Percentiles rank a stretch among this genome's conserved stretches.
phyloP scores from a whole-genome alignment of 2,329 filamentous ascomycete species.

The Capronia americana region DNA sequence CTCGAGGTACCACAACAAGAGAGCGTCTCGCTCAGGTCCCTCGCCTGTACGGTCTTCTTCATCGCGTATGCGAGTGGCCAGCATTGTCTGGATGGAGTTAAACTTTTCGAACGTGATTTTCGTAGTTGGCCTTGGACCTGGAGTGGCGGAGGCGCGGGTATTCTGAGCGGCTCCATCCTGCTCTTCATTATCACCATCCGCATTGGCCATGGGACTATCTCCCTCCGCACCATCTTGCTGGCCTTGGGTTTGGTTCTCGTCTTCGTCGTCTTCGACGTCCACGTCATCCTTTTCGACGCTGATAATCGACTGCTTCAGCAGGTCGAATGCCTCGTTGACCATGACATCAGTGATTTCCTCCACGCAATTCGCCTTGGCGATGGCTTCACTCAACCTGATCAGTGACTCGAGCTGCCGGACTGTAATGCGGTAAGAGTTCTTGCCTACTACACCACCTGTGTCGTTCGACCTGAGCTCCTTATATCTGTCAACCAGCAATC shows the following conservation, averaged over 20 bases:
- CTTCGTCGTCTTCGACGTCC: conserved; percentile 84
- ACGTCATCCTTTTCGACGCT: conserved; percentile 97
- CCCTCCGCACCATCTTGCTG: conserved; percentile 50
- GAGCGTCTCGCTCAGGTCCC: conserved; percentile 80
- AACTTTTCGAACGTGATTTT: conserved; percentile 97
- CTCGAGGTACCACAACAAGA: conserved; percentile 90
- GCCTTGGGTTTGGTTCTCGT: conserved; percentile 55
- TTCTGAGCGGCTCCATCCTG: conserved; percentile 41
- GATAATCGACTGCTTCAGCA: conserved; percentile 93
- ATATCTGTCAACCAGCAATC: conserved; percentile 86
- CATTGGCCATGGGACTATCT: conserved; percentile 62
- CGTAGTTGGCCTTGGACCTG: conserved; percentile 59
- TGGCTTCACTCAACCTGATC: conserved; percentile 95
- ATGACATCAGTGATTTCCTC: conserved; percentile 84
- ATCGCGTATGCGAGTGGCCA: conserved; percentile 82
- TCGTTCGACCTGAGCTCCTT: conserved; percentile 94
- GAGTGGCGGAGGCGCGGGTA: conserved; percentile 48
- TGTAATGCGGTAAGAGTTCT: conserved; percentile 96
- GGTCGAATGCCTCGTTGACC: conserved; percentile 88
- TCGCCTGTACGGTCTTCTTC: conserved; percentile 78
- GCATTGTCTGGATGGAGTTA: conserved; percentile 82
- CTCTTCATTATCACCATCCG: conserved; percentile 53
- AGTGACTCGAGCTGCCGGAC: conserved; percentile 94
- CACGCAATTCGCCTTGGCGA: conserved; percentile 96
- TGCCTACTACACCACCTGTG: conserved; percentile 86